Conservation (phyloP, 2,329 filamentous ascomycete species). For the Hirsutella minnesotensis region DNA sequence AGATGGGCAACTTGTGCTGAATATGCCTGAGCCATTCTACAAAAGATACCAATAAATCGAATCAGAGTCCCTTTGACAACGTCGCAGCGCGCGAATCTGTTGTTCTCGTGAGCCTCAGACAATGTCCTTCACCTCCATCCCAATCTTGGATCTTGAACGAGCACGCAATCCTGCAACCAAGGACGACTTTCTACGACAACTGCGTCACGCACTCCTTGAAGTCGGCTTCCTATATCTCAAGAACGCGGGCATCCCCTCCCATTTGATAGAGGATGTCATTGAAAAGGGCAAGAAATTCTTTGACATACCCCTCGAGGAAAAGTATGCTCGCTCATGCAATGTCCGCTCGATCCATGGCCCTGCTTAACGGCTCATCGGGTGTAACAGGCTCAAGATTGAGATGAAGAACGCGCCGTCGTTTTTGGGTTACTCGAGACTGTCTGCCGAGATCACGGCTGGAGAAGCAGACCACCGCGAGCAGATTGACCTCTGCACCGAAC, state of each 20-base stretch:
- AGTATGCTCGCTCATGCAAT: conserved; percentile 39
- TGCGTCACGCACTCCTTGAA: conserved; percentile 67
- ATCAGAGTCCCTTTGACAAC: neutral
- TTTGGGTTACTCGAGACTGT: conserved; percentile 55
- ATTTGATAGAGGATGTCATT: conserved; percentile 54
- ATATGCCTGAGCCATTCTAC: neutral
- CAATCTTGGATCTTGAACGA: conserved; percentile 62
- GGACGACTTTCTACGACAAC: conserved; percentile 54
- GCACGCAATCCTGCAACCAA: conserved; percentile 56
- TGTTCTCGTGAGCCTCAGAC: neutral
- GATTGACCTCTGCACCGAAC: conserved; percentile 74
- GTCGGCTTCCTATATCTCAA: conserved; percentile 83
- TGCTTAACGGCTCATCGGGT: too few relatives aligned
- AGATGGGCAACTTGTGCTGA: neutral
- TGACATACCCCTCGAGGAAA: conserved; percentile 62
- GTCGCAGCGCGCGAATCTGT: neutral
- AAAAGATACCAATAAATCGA: neutral
- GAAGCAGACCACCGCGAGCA: conserved; percentile 74
- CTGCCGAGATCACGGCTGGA: conserved; percentile 61
- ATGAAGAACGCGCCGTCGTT: conserved; percentile 67
- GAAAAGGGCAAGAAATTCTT: conserved; percentile 63
- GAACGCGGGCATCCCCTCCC: conserved; percentile 61
- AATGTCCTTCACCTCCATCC: conserved; percentile 65
- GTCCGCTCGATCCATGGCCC: too few relatives aligned
- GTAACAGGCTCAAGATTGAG: conserved; percentile 51